A percentile compares a stretch with the other conserved stretches of the same genome.
Evolutionary conservation across 495 filamentous ascomycete species (phyloP).

Genomic region (Neurospora sp.): DNA sequence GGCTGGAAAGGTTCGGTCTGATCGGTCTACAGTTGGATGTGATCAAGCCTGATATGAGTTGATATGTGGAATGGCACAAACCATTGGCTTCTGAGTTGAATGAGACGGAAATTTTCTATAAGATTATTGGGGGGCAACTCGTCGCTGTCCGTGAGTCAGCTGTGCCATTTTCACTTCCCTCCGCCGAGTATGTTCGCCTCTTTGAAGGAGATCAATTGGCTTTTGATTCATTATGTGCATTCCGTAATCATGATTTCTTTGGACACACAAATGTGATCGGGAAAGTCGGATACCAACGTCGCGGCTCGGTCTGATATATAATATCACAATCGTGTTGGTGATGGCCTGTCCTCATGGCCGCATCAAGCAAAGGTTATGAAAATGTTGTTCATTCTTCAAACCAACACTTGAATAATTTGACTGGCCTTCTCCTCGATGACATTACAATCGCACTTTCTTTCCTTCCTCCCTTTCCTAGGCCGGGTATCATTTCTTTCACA

Average conservation of each 20-base stretch:
- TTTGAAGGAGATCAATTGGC: neutral
- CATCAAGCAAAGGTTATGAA: neutral
- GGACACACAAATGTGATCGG: neutral
- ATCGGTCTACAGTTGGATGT: neutral
- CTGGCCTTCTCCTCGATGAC: neutral
- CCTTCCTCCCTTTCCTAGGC: neutral
- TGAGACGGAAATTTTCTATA: neutral
- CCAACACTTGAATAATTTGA: neutral
- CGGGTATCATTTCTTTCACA: neutral
- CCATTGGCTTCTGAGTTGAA: neutral
- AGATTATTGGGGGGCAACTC: neutral
- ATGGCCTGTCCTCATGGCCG: neutral
- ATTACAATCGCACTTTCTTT: neutral
- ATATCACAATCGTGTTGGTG: neutral
- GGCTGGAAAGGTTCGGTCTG: neutral
- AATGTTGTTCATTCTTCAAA: neutral
- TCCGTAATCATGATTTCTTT: neutral
- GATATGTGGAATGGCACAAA: neutral
- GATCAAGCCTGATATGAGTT: neutral
- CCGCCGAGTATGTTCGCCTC: neutral
- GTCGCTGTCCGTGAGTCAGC: neutral
- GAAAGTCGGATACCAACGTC: neutral
- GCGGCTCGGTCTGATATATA: neutral
- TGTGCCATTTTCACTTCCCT: neutral
- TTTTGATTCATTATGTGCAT: neutral